These are phyloP conservation scores for Alternaria ventricosa DNA, from an alignment of 2,329 filamentous ascomycete species.

Conservation along the genomic window DNA sequence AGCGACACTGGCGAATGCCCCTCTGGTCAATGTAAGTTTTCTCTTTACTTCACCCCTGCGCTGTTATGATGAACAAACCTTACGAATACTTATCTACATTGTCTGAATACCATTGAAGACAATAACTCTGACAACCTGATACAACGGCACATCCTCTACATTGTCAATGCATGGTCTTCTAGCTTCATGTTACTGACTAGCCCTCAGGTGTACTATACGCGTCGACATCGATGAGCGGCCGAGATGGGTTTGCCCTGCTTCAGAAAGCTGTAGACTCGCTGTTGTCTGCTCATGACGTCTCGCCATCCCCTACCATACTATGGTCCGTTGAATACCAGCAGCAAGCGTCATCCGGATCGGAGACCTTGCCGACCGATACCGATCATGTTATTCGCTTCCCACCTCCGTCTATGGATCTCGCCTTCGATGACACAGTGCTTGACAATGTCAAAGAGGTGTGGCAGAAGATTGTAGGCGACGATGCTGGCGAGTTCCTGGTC, in stretches of 20 bases:
- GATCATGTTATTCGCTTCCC: constrained; percentile 64
- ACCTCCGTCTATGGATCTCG: constrained; percentile 67
- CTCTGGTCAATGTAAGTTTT: constrained; percentile 81
- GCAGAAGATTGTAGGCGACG: constrained; percentile 65
- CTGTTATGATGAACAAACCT: constrained; percentile 80
- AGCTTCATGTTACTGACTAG: constrained; percentile 44
- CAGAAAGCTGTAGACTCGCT: constrained; percentile 53
- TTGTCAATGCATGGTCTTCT: constrained; percentile 1
- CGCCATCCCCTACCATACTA: constrained; percentile 50
- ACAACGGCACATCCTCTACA: constrained; percentile 46
- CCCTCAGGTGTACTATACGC: constrained; percentile 65
- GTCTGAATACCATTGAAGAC: constrained; percentile 95
- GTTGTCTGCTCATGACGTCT: constrained; percentile 46
- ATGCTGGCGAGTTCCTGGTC: constrained; percentile 70
- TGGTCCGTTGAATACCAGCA: constrained; percentile 64
- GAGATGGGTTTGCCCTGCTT: constrained; percentile 45
- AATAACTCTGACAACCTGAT: constrained; percentile 87
- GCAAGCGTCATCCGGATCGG: constrained; percentile 26
- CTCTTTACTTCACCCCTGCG: constrained; percentile 13
- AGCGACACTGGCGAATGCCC: constrained; percentile 95
- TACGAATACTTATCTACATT: constrained; percentile 99
- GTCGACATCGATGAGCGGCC: constrained; percentile 51
- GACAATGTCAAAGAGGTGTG: constrained; percentile 73
- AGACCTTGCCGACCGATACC: constrained; percentile 30
- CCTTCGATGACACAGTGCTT: constrained; percentile 75